phyloP scores from a whole-genome alignment of 2,329 filamentous ascomycete genomes.

The Coniella vitis region DNA sequence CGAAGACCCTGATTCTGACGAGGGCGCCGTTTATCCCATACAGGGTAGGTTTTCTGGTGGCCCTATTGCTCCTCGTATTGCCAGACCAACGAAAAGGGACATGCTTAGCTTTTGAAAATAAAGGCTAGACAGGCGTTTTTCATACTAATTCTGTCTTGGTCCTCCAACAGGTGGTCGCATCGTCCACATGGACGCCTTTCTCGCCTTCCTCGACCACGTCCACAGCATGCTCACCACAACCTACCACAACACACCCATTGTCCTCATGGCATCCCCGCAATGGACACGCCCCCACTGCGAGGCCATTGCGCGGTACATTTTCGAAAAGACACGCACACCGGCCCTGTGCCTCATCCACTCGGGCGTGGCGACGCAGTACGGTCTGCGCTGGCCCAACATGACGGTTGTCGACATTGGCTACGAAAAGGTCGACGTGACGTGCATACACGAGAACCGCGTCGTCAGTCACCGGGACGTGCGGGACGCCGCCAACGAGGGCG shows the following conservation, averaged over 20 bases:
- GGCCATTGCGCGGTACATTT: slow-evolving; percentile 84
- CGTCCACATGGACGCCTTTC: slow-evolving; percentile 85
- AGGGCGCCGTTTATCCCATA: slow-evolving; percentile 87
- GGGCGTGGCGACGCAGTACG: slow-evolving; percentile 81
- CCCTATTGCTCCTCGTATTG: too few relatives aligned
- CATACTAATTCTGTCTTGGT: too few relatives aligned
- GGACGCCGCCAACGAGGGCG: slow-evolving; percentile 30
- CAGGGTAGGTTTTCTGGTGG: slow-evolving; percentile 35
- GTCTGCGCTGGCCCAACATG: slow-evolving; percentile 65
- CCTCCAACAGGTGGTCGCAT: slow-evolving; percentile 61
- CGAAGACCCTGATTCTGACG: slow-evolving; percentile 79
- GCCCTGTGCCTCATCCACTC: slow-evolving; percentile 87
- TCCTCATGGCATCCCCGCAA: slow-evolving; percentile 81
- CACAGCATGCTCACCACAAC: slow-evolving; percentile 83
- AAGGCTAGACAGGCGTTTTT: too few relatives aligned
- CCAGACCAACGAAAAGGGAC: too few relatives aligned
- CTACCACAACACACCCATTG: slow-evolving; percentile 92
- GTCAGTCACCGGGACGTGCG: slow-evolving; percentile 59
- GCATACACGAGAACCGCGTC: slow-evolving; percentile 74
- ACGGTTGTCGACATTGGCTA: slow-evolving; percentile 88
- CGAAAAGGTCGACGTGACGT: slow-evolving; percentile 88
- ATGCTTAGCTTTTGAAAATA: too few relatives aligned
- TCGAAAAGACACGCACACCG: slow-evolving; percentile 94
- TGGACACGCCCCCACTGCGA: slow-evolving; percentile 89
- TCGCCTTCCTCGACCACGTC: slow-evolving; percentile 87